Evolutionary conservation across 768 basidiomycete genomes (phyloP).

Genomic region (Leucogyrophana mollusca): DNA sequence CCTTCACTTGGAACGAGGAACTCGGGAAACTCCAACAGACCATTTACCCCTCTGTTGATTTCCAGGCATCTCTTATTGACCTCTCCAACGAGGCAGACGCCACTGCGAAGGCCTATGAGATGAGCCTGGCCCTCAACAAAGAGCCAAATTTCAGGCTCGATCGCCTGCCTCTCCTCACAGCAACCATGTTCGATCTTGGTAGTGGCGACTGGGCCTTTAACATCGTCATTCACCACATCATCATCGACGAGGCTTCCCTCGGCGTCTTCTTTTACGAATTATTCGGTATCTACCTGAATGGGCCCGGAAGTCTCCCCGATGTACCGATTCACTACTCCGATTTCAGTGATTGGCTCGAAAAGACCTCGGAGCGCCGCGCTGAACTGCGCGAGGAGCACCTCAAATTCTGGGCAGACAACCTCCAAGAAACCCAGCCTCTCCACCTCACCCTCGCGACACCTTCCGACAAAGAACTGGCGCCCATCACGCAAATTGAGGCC

Average conservation of each 20-base stretch:
- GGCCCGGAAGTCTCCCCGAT: constrained; percentile 21
- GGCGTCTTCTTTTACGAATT: constrained; percentile 29
- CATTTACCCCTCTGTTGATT: constrained; percentile 24
- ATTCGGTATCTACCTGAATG: constrained; percentile 25
- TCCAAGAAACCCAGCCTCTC: constrained; percentile 12
- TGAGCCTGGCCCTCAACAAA: constrained; percentile 17
- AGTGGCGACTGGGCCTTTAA: constrained; percentile 25
- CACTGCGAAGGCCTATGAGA: constrained; percentile 25
- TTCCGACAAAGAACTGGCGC: constrained; percentile 23
- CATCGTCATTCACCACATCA: constrained; percentile 29
- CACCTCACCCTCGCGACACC: constrained; percentile 23
- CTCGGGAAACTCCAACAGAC: constrained; percentile 28
- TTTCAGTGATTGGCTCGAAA: constrained; percentile 19
- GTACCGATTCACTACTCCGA: constrained; percentile 14
- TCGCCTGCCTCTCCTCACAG: constrained; percentile 21
- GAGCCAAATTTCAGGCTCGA: constrained; percentile 24
- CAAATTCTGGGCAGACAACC: constrained; percentile 21
- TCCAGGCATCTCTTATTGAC: constrained; percentile 21
- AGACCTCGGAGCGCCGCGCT: constrained; percentile 25
- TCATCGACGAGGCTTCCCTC: constrained; percentile 27
- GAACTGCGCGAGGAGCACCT: constrained; percentile 24
- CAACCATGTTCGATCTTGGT: constrained; percentile 24
- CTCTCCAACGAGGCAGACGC: constrained; percentile 24
- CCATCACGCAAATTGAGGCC: constrained; percentile 24
- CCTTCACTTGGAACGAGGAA: constrained; percentile 28